Evolutionary conservation across 1,284 basidiomycete genomes (phyloP).

Genomic region (Puccinia hordei): DNA sequence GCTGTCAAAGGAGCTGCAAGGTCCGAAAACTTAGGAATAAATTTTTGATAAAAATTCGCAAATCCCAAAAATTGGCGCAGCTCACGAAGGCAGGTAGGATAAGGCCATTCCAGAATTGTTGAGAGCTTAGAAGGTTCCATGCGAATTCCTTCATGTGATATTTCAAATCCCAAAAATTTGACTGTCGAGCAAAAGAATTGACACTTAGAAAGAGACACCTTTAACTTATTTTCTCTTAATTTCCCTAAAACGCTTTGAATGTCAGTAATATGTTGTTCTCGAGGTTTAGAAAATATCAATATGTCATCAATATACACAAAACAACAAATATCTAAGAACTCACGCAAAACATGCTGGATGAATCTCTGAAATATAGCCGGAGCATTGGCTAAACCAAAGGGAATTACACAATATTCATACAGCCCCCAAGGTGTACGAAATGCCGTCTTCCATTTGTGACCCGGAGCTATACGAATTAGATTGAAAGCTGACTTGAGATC

Average conservation of each 20-base stretch:
- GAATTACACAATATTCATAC: constrained; percentile 61
- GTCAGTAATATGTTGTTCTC: constrained; percentile 55
- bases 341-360: constrained; percentile 52
- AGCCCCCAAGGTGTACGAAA: constrained; percentile 53
- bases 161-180: background rate
- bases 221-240: background rate
- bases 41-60: no score
- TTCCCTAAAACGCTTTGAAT: background rate
- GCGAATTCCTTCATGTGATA: background rate
- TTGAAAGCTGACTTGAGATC: constrained; percentile 58
- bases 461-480: constrained; percentile 55
- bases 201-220: background rate
- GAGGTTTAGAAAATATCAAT: constrained; percentile 61
- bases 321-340: constrained; percentile 56
- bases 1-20: background rate
- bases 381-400: constrained; percentile 61
- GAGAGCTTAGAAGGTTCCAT: background rate
- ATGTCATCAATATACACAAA: constrained; percentile 58
- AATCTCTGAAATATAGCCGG: constrained; percentile 55
- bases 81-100: background rate
- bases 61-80: background rate
- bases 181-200: background rate
- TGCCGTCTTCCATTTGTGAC: constrained; percentile 1
- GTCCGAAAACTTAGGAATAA: constrained; percentile 16
- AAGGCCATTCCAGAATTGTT: background rate